Evolutionary conservation across 2,329 filamentous ascomycete genomes (phyloP).

Genomic region (Arthrobotrys sphaeroides): DNA sequence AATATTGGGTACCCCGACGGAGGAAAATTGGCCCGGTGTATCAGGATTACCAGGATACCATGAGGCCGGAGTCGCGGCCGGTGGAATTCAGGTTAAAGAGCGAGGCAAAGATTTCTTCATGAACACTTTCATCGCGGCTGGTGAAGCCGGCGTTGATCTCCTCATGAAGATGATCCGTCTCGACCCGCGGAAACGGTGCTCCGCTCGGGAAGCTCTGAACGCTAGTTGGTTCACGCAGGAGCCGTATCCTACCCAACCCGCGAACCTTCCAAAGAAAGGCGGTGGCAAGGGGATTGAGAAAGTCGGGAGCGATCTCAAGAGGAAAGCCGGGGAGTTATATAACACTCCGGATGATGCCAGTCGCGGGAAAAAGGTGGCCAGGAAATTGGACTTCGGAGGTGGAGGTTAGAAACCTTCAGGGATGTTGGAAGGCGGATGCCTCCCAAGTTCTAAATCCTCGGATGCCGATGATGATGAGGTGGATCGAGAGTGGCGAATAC

Average conservation of each 20-base stretch:
- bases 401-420: slow-evolving; percentile 7
- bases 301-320: slow-evolving; percentile 82
- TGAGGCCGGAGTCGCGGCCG: slow-evolving; percentile 66
- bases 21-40: slow-evolving; percentile 95
- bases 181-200: slow-evolving; percentile 85
- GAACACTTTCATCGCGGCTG: slow-evolving; percentile 79
- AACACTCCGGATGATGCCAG: slow-evolving; percentile 56
- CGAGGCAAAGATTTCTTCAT: slow-evolving; percentile 77
- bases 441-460: not conserved
- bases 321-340: slow-evolving; percentile 66
- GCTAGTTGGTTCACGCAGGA: slow-evolving; percentile 88
- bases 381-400: slow-evolving; percentile 79
- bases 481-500: not conserved
- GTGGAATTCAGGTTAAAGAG: slow-evolving; percentile 56
- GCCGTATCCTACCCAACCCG: slow-evolving; percentile 81
- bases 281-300: slow-evolving; percentile 72
- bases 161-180: slow-evolving; percentile 84
- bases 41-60: slow-evolving; percentile 81
- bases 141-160: slow-evolving; percentile 83
- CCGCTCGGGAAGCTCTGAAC: slow-evolving; percentile 77
- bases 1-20: slow-evolving; percentile 86
- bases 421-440: not conserved
- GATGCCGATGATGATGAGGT: not conserved
- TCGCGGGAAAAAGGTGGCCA: slow-evolving; percentile 78
- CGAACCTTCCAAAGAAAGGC: slow-evolving; percentile 80